These are phyloP conservation scores for Aspergillus amoenus DNA, from an alignment of 2,329 filamentous ascomycete genomes.

Conservation along the genomic window DNA sequence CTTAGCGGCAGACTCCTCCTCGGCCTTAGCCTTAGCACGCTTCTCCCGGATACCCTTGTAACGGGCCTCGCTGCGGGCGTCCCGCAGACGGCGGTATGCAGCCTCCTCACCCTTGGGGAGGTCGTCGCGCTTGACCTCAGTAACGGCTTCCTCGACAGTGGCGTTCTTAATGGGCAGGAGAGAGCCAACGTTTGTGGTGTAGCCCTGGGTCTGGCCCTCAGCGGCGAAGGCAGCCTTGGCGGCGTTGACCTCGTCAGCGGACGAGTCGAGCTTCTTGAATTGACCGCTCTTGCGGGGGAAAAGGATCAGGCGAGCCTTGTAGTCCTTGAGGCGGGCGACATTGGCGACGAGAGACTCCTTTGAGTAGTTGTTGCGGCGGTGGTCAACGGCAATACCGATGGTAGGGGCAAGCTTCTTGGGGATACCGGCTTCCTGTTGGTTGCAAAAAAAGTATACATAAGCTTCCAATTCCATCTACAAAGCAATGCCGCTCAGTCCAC, in stretches of 20 bases:
- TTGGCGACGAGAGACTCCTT: constrained; percentile 94
- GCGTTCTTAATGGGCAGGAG: constrained; percentile 72
- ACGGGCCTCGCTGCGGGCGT: constrained; percentile 79
- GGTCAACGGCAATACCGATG: constrained; percentile 95
- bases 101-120: constrained; percentile 77
- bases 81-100: constrained; percentile 83
- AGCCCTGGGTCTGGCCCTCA: constrained; percentile 52
- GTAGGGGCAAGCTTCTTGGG: constrained; percentile 91
- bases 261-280: constrained; percentile 87
- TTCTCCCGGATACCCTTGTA: constrained; percentile 85
- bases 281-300: constrained; percentile 95
- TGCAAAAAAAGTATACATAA: constrained; percentile 12
- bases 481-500: background rate
- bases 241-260: constrained; percentile 77
- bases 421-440: constrained; percentile 81
- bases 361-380: constrained; percentile 93
- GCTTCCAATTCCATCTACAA: background rate
- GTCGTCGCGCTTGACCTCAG: constrained; percentile 78
- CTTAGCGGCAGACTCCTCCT: constrained; percentile 60
- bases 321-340: constrained; percentile 96
- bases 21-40: constrained; percentile 80
- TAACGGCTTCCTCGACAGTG: constrained; percentile 57
- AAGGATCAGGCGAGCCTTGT: constrained; percentile 93
- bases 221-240: constrained; percentile 57
- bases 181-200: constrained; percentile 54